Base-by-base conservation (phyloP, 23 red algal species). In the Gracilaria domingensis region DNA sequence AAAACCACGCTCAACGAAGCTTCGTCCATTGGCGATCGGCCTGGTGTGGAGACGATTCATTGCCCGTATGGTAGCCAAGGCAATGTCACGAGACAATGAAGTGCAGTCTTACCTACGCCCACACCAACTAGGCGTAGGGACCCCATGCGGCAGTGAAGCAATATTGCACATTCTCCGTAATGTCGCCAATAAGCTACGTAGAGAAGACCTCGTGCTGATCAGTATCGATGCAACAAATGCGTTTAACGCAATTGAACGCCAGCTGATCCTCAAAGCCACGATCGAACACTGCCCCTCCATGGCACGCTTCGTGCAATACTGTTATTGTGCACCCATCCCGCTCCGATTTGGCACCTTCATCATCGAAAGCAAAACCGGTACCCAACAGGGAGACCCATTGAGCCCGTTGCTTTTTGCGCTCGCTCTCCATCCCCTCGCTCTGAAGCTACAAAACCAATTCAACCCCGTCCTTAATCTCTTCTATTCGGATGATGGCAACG, bases 161-260 rank as follows among this genome's bases (percentile, higher is more conserved):
- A 45, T 81, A n/a, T 3, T 57, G 8, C 77, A 81, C 34, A 58
- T 58, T 58, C 49, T 81, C 48, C 40, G 48, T n/a, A 9, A 18
- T 17, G 34, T 81, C 9, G 25, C 48, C 18, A 18, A 81, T 25
- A 53, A 58, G 0, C 77, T 58, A 17, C 49, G 34, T 34, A 9
- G 49, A 30, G 25, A 58, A 81, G 77, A 81, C 77, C 29, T 34
- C 24, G 77, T 81, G 18, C 48, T 58, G 11, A 18, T 81, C 32
- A 36, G 18, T n/a, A 81, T 81, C 26, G 81, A 85, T 34, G 81
- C 81, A 4, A 53, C 8, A 5, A 85, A 85, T 48, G 54, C 81
- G 47, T 85, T 85, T 28, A 85, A 70, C n/a, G 35, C 11, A 39
- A 14, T 85, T 35, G 55, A 42, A 61, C 81, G 81, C 1, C 79